Conservation (phyloP, 148 eudicot species). For the Polygonum aviculare region DNA sequence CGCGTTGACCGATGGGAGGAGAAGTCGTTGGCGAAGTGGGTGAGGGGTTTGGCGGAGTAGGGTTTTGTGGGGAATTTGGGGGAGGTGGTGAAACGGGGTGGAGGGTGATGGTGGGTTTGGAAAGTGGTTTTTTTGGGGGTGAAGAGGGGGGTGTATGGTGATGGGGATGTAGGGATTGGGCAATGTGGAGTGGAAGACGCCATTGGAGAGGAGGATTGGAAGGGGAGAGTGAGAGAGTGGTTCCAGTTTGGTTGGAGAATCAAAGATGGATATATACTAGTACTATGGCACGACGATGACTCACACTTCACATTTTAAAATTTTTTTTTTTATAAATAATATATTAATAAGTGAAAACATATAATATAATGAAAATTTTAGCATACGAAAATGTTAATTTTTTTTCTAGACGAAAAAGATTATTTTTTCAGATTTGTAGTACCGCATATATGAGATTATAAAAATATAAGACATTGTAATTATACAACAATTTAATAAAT, state of each 20-base stretch:
- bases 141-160: neutral
- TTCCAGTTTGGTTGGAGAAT: neutral
- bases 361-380: no score
- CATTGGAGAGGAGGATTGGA: neutral
- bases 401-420: no score
- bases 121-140: neutral
- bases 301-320: no score
- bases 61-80: neutral
- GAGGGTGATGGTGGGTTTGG: neutral
- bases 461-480: no score
- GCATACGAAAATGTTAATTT: no score
- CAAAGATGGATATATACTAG: neutral
- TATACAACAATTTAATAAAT: no score
- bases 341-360: no score
- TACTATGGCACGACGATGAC: no score
- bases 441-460: no score
- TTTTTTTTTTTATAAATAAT: no score
- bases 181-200: conserved; percentile 3
- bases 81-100: conserved; percentile 3
- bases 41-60: conserved; percentile 13
- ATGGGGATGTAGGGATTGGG: neutral
- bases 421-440: no score
- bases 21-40: conserved; percentile 42
- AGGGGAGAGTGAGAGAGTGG: neutral
- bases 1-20: conserved; percentile 80